Base-by-base conservation (phyloP, 202 grass and related monocot genomes). In the Dendrocalamus latiflorus region DNA sequence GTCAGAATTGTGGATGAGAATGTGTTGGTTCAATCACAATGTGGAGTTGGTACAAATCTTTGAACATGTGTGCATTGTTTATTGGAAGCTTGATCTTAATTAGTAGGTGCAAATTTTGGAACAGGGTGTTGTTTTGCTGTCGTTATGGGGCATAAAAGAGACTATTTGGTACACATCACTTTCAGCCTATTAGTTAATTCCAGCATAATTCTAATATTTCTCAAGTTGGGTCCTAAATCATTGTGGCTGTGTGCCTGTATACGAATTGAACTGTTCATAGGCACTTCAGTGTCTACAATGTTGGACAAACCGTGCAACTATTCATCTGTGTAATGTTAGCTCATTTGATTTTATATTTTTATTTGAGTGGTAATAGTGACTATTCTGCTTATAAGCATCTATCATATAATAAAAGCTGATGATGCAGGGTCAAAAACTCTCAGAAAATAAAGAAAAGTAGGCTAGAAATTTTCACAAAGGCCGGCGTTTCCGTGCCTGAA, bases 161-260 rank as follows among this genome's bases (percentile, higher is more conserved):
- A 48, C 14, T 77, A 39, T 53, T 81, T 68, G 43, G 28, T 81
- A 24, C 18, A 70, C 62, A 58, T 77, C 72, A 44, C 44, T 71
- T 50, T 77, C 65, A 43, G 45, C 43, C 8, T 22, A 2, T 69
- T 50, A 28, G 16, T 62, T 47, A 68, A 50, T 75, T 61, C 5
- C 5, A 36, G 18, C 4, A 14, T 6, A 51, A 20, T 74, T 73
- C 45, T 72, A 30, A 50, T 72, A 12, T 11, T 71, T 21, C 3
- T 42, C 22, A 62, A 48, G 56, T 22, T 70, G 42, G 13, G 16
- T n/a, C 17, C 47, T 50, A 50, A 50, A 50, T 84, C 55, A 50
- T 22, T 20, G 38, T 64, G 49, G 11, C 49, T n/a, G 16, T 61
- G 24, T 54, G 43, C 8, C 39, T 18, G 9, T 20, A 14, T 30